Conservation (phyloP, 805 yeast species). For the Scheffersomyces ergatensis region DNA sequence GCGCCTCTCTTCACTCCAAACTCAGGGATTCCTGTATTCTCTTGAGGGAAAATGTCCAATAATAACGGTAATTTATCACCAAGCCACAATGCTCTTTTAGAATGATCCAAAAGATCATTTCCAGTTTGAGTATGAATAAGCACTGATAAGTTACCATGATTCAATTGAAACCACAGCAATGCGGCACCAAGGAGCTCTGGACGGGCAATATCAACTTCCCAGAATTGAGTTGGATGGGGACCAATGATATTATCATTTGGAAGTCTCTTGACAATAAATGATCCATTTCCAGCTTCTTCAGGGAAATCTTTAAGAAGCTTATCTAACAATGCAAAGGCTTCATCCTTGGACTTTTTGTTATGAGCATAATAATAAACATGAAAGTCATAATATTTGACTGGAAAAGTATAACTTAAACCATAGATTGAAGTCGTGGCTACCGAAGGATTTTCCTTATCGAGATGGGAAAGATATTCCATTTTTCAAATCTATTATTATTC, state of each 20-base stretch:
- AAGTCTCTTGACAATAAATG: constrained; percentile 25
- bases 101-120: constrained; percentile 23
- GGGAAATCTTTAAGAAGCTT: constrained; percentile 21
- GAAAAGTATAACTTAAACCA: constrained; percentile 18
- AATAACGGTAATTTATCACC: constrained; percentile 17
- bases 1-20: constrained; percentile 23
- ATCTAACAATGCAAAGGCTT: constrained; percentile 17
- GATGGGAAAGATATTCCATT: constrained; percentile 28
- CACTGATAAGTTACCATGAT: constrained; percentile 29
- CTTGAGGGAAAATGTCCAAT: constrained; percentile 10
- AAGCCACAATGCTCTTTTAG: constrained; percentile 27
- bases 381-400: constrained; percentile 30
- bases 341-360: constrained; percentile 12
- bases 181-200: constrained; percentile 26
- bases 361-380: constrained; percentile 28
- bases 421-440: constrained; percentile 15
- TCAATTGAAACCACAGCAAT: constrained; percentile 27
- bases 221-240: constrained; percentile 30
- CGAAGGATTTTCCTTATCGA: constrained; percentile 13
- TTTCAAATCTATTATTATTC: too few species aligned
- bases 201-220: constrained; percentile 32
- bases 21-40: constrained; percentile 16
- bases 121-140: constrained; percentile 35
- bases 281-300: constrained; percentile 20
- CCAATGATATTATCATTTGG: constrained; percentile 26